Evolutionary conservation across 139 green algal species (phyloP), one percentile per base, ranked within the genome.

Genomic region (Micractinium sp.): DNA sequence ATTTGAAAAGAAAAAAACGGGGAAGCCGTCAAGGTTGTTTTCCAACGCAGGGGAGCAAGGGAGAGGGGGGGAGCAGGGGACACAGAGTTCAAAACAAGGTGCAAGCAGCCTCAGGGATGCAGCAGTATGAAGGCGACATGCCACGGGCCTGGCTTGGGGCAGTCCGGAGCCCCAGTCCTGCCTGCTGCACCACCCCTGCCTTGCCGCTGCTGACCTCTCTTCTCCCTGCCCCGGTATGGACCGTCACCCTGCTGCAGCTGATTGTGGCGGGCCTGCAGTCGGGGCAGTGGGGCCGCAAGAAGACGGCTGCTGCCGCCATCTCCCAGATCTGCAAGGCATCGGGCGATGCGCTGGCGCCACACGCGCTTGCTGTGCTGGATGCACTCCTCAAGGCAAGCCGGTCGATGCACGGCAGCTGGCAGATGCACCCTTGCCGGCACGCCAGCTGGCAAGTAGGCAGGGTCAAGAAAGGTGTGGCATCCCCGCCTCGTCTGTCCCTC

Each of bases 201-300:
- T 31, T 80, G 33, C 20, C n/a, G 5, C n/a, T 31, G 2, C 33
- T 38, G 16, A 38, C 41, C 73, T 16, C 25, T 80, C 73, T 39
- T 41, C 25, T 9, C 31, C 18, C 19, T 29, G 19, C 77, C 36
- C 77, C 23, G 27, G n/a, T 31, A 60, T 36, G 31, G 5, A 83
- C 27, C 19, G 22, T 7, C 77, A 3, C 22, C 35, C 77, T 20
- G 19, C 14, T 66, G 86, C 86, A 89, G 86, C 86, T 85, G n/a
- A 67, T 89, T 36, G 60, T 56, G 33, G 36, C 53, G 79, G 78
- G 84, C 38, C 27, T 93, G 41, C 81, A 89, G 38, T 89, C 82
- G 9, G 61, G 71, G 27, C 92, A 95, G 74, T 97, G 95, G 95
- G 90, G 89, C 18, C 90, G 89, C 29, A 97, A 97, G 91, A 88